These are phyloP conservation scores for Aspergillus neotritici DNA, from an alignment of 2,329 filamentous ascomycete genomes.

Conservation along the genomic window DNA sequence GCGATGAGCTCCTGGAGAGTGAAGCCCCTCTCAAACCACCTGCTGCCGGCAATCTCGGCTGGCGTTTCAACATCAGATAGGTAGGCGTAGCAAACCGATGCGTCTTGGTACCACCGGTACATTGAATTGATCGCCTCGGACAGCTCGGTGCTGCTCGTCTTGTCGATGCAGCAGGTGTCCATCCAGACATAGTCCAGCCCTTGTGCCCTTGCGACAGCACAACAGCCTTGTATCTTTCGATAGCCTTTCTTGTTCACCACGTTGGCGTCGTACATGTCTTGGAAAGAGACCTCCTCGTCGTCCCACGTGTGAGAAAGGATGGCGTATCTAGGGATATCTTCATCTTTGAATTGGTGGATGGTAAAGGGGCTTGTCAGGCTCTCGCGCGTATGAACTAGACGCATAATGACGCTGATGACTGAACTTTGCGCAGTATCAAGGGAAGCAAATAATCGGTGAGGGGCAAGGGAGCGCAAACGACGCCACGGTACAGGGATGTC, in stretches of 20 bases:
- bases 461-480: too few relatives aligned
- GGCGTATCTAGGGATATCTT: conserved; percentile 15
- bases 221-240: too few relatives aligned
- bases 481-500: too few relatives aligned
- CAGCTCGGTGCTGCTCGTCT: conserved; percentile 31
- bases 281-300: conserved; percentile 17
- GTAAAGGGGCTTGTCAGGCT: too few relatives aligned
- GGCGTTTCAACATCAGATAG: conserved; percentile 20
- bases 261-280: conserved; percentile 7
- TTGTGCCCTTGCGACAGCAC: too few relatives aligned
- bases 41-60: neutral
- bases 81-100: conserved; percentile 33
- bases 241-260: too few relatives aligned
- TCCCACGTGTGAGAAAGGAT: conserved; percentile 24
- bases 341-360: neutral
- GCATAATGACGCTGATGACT: too few relatives aligned
- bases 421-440: too few relatives aligned
- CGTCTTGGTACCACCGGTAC: conserved; percentile 30
- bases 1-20: neutral
- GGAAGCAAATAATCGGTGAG: too few relatives aligned
- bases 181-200: conserved; percentile 32
- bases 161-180: conserved; percentile 39
- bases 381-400: too few relatives aligned
- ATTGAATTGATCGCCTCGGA: conserved; percentile 29
- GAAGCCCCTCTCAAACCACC: neutral